Base-by-base conservation (phyloP, 352 stramenopile species). In the Globisporangium nunn region DNA sequence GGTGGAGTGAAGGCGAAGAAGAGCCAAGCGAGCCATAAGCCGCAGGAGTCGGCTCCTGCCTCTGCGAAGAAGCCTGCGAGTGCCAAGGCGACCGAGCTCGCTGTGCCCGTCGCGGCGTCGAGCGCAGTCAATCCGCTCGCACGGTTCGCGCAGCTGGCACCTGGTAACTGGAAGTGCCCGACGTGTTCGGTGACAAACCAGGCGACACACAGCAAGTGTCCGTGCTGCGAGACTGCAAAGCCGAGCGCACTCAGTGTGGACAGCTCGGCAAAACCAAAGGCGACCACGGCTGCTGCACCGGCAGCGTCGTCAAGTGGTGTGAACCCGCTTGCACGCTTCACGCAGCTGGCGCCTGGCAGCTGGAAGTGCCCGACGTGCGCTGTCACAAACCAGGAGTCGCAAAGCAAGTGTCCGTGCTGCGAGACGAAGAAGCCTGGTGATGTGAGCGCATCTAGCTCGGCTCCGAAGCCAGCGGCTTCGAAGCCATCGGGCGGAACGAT, bases 341-440 rank as follows among this genome's bases (percentile, higher is more conserved):
- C 85, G 66, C 70, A 90, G 60, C 6, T 78, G 48, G 75, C 70
- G 8, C 64, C 75, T n/a, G 84, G 81, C 39, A 84, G 81, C 55
- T 94, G 84, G 84, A 91, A 85, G 50, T 94, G 84, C 31, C 76
- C 84, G n/a, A 81, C 66, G 46, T 94, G 84, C 60, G 69, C 75
- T 37, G 84, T 94, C 3, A 72, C 73, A 29, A 94, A 94, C 47
- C 68, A 78, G 28, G 56, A 59, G 5, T 73, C 68, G 2, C 68
- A 74, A 46, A 50, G 58, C 10, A 92, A 94, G 66, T 94, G 84
- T 53, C 84, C 84, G 15, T 94, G 84, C 59, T 94, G 83, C 40
- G 83, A 93, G 43, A 82, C 75, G 6, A 53, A 53, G 5, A 85
- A 88, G 43, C 81, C 79, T 10, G 37, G 37, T 59, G 57, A 57